Conservation (phyloP, 768 basidiomycete species). For the Gymnopilus junonius region DNA sequence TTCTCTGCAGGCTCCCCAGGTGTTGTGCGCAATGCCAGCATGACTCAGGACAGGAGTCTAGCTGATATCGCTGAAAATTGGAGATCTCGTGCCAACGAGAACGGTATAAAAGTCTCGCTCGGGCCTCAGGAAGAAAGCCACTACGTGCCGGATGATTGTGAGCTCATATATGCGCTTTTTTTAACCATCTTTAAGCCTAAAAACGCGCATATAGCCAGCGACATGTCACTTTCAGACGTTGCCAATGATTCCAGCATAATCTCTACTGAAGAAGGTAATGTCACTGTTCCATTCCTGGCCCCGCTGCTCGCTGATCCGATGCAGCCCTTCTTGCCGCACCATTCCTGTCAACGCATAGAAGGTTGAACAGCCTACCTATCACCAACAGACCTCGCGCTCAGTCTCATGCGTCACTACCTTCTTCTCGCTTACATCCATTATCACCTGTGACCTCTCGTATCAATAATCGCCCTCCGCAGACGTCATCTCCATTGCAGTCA, state of each 20-base stretch:
- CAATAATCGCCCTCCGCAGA: slow-evolving; percentile 29
- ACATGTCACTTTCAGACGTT: slow-evolving; percentile 50
- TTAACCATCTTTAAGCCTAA: slow-evolving; percentile 24
- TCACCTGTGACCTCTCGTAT: slow-evolving; percentile 41
- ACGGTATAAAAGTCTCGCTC: slow-evolving; percentile 68
- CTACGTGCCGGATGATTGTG: slow-evolving; percentile 50
- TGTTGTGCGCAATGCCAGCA: slow-evolving; percentile 33
- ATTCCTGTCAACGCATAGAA: slow-evolving; percentile 46
- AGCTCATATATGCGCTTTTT: slow-evolving; percentile 28
- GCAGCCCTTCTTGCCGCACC: slow-evolving; percentile 62
- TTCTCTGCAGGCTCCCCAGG: slow-evolving; percentile 49
- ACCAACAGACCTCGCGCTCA: slow-evolving; percentile 61
- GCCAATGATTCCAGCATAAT: slow-evolving; percentile 51
- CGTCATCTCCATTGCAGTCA: slow-evolving; percentile 38
- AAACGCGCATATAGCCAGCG: slow-evolving; percentile 56
- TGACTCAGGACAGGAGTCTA: slow-evolving; percentile 48
- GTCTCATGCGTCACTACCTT: slow-evolving; percentile 50
- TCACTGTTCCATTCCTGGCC: background rate
- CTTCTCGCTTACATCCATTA: slow-evolving; percentile 32
- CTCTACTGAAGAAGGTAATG: slow-evolving; percentile 52
- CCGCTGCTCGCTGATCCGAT: slow-evolving; percentile 20
- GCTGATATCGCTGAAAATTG: slow-evolving; percentile 71
- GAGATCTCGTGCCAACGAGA: slow-evolving; percentile 72
- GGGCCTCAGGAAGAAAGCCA: slow-evolving; percentile 53
- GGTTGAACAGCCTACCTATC: slow-evolving; percentile 35